Evolutionary conservation across 768 basidiomycete genomes (phyloP).

Genomic region (Filobasidium floriforme): DNA sequence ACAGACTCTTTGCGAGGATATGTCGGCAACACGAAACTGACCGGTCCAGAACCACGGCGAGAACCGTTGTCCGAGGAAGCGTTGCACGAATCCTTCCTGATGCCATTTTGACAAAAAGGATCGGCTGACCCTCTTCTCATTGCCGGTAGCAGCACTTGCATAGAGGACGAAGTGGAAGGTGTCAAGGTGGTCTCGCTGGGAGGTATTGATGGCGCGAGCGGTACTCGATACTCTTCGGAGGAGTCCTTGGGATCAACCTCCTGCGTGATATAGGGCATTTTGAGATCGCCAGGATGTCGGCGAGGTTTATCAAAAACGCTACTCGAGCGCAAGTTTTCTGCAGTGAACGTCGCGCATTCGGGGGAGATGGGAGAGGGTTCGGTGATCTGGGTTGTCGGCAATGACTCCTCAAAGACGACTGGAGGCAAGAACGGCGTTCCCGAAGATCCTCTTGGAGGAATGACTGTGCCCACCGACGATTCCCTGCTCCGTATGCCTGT

Average conservation of each 20-base stretch:
- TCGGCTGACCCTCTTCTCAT: conserved; percentile 1
- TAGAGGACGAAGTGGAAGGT: conserved; percentile 21
- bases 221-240: background rate
- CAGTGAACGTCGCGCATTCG: background rate
- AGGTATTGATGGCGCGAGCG: background rate
- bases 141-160: conserved; percentile 2
- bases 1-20: conserved; percentile 12
- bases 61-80: conserved; percentile 5
- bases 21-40: conserved; percentile 18
- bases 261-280: background rate
- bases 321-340: background rate
- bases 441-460: background rate
- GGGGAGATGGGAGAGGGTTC: conserved; percentile 8
- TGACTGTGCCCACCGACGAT: background rate
- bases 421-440: background rate
- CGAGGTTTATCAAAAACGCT: background rate
- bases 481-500: background rate
- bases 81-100: conserved; percentile 12
- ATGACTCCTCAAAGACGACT: conserved; percentile 5
- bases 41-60: conserved; percentile 17
- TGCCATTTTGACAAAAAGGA: background rate
- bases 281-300: background rate
- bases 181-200: conserved; percentile 4
- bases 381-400: conserved; percentile 12
- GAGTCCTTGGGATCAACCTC: conserved; percentile 5